These are phyloP conservation scores for Xylaria flabelliformis DNA, from an alignment of 495 filamentous ascomycete species.

Conservation along the genomic window DNA sequence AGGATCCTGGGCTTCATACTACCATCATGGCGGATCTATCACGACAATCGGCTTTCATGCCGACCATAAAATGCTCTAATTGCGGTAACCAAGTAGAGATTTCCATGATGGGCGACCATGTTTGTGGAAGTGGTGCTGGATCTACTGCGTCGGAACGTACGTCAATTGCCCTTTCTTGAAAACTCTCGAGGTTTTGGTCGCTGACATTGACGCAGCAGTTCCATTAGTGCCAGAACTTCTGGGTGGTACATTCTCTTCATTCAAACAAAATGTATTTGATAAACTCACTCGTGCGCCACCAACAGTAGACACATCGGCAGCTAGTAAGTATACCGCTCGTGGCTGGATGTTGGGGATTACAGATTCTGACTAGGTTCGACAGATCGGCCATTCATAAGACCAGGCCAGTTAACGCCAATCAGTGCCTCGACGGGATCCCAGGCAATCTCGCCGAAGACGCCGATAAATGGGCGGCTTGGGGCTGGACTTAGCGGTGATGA, in stretches of 20 bases:
- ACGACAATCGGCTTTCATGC: conserved; percentile 75
- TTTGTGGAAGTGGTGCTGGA: conserved; percentile 58
- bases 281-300: conserved; percentile 50
- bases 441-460: conserved; percentile 63
- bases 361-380: conserved; percentile 38
- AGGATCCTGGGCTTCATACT: neutral
- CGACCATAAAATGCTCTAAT: conserved; percentile 93
- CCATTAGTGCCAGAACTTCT: conserved; percentile 50
- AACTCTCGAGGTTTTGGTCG: neutral
- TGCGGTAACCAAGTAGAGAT: conserved; percentile 89
- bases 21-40: conserved; percentile 54
- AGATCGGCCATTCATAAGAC: conserved; percentile 69
- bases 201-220: conserved; percentile 38
- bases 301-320: conserved; percentile 62
- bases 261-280: conserved; percentile 44
- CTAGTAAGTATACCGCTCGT: conserved; percentile 55
- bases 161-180: conserved; percentile 30
- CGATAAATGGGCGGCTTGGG: conserved; percentile 45
- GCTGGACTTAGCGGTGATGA: conserved; percentile 44
- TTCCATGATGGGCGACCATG: conserved; percentile 89
- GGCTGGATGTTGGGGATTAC: neutral
- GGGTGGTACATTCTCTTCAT: conserved; percentile 36
- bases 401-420: conserved; percentile 65
- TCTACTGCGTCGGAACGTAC: conserved; percentile 47
- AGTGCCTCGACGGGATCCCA: conserved; percentile 64